Evolutionary conservation across 164 flowering plant species (phyloP), one percentile per base, ranked within the genome.

Genomic region (Echeveria elegans): DNA sequence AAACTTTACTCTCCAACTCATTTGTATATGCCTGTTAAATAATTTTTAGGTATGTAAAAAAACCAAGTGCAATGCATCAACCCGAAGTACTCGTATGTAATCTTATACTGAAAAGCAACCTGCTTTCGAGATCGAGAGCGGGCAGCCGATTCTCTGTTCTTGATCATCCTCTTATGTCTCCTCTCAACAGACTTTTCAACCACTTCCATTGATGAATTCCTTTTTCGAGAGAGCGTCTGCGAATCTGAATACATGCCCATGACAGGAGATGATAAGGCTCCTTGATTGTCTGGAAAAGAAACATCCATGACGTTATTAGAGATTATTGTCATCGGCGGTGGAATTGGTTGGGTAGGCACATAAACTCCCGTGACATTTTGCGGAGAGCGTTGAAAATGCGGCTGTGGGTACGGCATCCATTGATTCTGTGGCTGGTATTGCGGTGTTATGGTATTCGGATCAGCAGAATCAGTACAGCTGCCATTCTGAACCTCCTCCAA

Each of bases 81-180:
- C n/a, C n/a, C n/a, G n/a, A n/a, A n/a, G n/a, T n/a, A n/a, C n/a
- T n/a, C n/a, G n/a, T n/a, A n/a, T n/a, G n/a, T n/a, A n/a, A n/a
- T n/a, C n/a, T n/a, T n/a, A n/a, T n/a, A n/a, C n/a, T n/a, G n/a
- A n/a, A n/a, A n/a, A n/a, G n/a, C n/a, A n/a, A 81, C 97, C 95
- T 90, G 97, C 74, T 90, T 89, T 80, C 96, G 82, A 28, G 98
- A 95, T 63, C 98, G 85, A 67, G 98, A 92, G 10, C 98, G 81
- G n/a, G 98, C 98, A 50, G 98, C 96, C 74, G 98, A 92, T 70
- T 92, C 98, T 73, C 98, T 72, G 66, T 92, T 92, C 80, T 90
- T 92, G 50, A 92, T 92, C 89, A 88, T 92, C 59, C 96, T 80
- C 80, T 84, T 92, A 73, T 87, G 93, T 80, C 89, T 83, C 81